Percentiles rank a stretch among this genome's conserved stretches.
Evolutionary conservation across 768 basidiomycete genomes (phyloP).

Genomic region (Leccinum obscurum): DNA sequence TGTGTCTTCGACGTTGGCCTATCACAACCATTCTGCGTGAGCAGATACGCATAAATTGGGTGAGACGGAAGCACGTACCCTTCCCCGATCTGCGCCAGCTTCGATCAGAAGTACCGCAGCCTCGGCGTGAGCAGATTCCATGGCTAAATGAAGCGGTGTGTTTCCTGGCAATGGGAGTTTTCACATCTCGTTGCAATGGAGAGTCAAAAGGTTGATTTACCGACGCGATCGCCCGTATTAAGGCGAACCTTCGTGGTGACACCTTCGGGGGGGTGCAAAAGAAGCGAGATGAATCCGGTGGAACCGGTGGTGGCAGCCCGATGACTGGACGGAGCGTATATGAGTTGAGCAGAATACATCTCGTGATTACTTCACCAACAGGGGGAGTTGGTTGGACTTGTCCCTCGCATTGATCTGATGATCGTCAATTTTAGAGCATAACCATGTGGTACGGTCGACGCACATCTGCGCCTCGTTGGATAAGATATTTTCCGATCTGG

Average conservation of each 20-base stretch:
- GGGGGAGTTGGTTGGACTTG: slow-evolving; percentile 87
- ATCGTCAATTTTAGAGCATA: slow-evolving; percentile 32
- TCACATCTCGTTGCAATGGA: background rate
- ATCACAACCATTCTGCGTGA: slow-evolving; percentile 1
- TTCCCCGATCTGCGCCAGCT: slow-evolving; percentile 89
- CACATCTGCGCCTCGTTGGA: slow-evolving; percentile 89
- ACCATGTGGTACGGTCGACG: slow-evolving; percentile 39
- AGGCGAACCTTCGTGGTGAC: slow-evolving; percentile 68
- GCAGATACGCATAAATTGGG: background rate
- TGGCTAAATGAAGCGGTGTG: slow-evolving; percentile 93
- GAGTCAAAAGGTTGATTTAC: slow-evolving; percentile 38
- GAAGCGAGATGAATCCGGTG: slow-evolving; percentile 79
- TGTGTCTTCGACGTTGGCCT: slow-evolving; percentile 84
- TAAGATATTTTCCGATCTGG: slow-evolving; percentile 86
- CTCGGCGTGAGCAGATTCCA: slow-evolving; percentile 95
- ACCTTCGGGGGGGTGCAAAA: slow-evolving; percentile 79
- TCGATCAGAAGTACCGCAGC: slow-evolving; percentile 90
- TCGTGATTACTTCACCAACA: slow-evolving; percentile 45
- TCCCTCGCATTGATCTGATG: slow-evolving; percentile 91
- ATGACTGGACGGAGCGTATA: slow-evolving; percentile 53
- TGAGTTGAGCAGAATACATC: slow-evolving; percentile 6
- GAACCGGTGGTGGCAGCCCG: slow-evolving; percentile 96
- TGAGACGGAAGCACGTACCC: slow-evolving; percentile 51
- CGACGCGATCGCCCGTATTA: slow-evolving; percentile 82
- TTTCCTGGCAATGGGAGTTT: slow-evolving; percentile 58